A percentile compares a stretch with the other conserved stretches of the same genome.
Conservation (phyloP, 495 filamentous ascomycete genomes). For the Lineolata rhizophorae region DNA sequence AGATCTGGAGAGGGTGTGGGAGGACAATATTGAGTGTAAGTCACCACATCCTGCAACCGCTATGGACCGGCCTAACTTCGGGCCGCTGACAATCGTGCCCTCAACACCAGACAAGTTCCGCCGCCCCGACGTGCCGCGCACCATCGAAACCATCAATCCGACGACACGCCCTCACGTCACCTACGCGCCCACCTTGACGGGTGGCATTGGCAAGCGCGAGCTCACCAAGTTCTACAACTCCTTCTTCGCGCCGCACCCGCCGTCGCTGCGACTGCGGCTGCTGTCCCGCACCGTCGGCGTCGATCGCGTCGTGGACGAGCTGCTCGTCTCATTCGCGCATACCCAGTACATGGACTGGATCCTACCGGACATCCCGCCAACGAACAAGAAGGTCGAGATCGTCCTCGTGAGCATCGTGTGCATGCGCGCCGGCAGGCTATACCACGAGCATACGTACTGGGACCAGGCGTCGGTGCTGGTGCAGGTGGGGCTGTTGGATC, state of each 20-base stretch:
- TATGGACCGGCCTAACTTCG: too few relatives aligned
- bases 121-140: too few relatives aligned
- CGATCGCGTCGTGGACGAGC: constrained; percentile 39
- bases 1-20: constrained; percentile 35
- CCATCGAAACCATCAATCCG: too few relatives aligned
- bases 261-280: constrained; percentile 42
- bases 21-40: constrained; percentile 35
- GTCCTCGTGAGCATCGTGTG: constrained; percentile 57
- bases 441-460: constrained; percentile 73
- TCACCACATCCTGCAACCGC: not conserved
- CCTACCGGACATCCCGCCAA: constrained; percentile 54
- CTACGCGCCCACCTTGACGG: constrained; percentile 36
- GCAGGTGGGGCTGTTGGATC: constrained; percentile 56
- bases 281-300: constrained; percentile 44
- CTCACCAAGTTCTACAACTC: constrained; percentile 53
- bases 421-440: constrained; percentile 49
- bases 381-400: constrained; percentile 41
- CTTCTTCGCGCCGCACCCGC: constrained; percentile 54
- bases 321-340: constrained; percentile 44
- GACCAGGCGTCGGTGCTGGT: constrained; percentile 65
- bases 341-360: constrained; percentile 57
- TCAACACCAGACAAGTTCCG: too few relatives aligned
- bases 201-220: constrained; percentile 45
- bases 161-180: too few relatives aligned
- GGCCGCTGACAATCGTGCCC: not conserved